phyloP scores from a whole-genome alignment of 345 rosid genomes.

The Diplotaxis tenuifolia region DNA sequence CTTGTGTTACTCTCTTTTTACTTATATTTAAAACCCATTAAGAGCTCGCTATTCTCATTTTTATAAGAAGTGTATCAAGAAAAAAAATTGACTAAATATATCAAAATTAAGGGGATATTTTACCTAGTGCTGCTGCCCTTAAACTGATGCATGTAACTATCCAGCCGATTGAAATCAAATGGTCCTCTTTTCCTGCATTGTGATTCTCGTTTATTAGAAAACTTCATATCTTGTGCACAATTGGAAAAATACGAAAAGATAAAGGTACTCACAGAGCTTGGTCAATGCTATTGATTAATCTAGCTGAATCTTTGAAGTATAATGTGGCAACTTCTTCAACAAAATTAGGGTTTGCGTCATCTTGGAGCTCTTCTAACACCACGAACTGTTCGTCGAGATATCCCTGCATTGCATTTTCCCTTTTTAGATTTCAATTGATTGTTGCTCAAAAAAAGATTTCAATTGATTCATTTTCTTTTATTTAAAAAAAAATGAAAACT shows the following conservation, averaged over 20 bases:
- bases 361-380: constrained; percentile 71
- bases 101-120: not conserved
- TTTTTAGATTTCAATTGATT: not conserved
- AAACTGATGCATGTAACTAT: constrained; percentile 84
- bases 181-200: constrained; percentile 37
- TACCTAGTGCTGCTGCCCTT: constrained; percentile 95
- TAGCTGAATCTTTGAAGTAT: constrained; percentile 53
- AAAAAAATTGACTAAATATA: not conserved
- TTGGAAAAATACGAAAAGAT: not conserved
- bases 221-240: not conserved
- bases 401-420: constrained; percentile 45
- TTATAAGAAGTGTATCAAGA: not conserved
- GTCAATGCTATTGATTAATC: constrained; percentile 58
- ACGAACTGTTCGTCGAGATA: constrained; percentile 69
- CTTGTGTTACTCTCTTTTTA: not conserved
- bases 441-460: too few relatives aligned
- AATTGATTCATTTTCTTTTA: not conserved
- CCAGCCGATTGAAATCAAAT: constrained; percentile 56
- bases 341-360: constrained; percentile 67
- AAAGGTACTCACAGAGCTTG: constrained; percentile 52
- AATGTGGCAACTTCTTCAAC: constrained; percentile 62
- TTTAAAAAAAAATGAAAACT: not conserved
- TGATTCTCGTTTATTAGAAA: not conserved
- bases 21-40: not conserved
- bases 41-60: not conserved